These are phyloP conservation scores for Backusella australiensis DNA, from an alignment of 192 early-diverging fungal species.

Conservation along the genomic window DNA sequence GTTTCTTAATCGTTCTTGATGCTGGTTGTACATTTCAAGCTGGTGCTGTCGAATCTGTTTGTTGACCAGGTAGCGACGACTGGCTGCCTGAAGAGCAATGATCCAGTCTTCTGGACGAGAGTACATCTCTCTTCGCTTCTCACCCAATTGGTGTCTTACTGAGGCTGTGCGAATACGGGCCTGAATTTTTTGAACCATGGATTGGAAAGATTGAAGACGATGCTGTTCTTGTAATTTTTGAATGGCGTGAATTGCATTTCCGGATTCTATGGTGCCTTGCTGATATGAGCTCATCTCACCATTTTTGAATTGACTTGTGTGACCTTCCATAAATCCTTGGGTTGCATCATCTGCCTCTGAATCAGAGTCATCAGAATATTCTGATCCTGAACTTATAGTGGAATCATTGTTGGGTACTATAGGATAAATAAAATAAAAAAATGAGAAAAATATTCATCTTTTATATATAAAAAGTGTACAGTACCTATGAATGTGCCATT, in stretches of 20 bases:
- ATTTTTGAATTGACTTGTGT: not conserved
- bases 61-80: conserved; percentile 63
- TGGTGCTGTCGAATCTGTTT: conserved; percentile 55
- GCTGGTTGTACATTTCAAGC: conserved; percentile 57
- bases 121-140: not conserved
- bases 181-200: conserved; percentile 43
- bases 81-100: conserved; percentile 61
- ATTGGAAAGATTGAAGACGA: conserved; percentile 13
- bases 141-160: not conserved
- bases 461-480: not conserved
- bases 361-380: not conserved
- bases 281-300: not conserved
- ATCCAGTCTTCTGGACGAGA: conserved; percentile 3
- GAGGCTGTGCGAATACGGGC: conserved; percentile 16
- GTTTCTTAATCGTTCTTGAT: not conserved
- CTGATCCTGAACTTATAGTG: not conserved
- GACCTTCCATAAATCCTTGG: not conserved
- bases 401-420: not conserved
- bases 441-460: not conserved
- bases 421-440: not conserved
- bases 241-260: not conserved
- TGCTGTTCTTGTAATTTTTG: conserved; percentile 21
- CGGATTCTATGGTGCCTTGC: conserved; percentile 1
- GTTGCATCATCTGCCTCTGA: not conserved
- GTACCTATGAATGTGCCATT: not conserved